Evolutionary conservation across 352 stramenopile species (phyloP).

Genomic region (Globisporangium heterothallicum): DNA sequence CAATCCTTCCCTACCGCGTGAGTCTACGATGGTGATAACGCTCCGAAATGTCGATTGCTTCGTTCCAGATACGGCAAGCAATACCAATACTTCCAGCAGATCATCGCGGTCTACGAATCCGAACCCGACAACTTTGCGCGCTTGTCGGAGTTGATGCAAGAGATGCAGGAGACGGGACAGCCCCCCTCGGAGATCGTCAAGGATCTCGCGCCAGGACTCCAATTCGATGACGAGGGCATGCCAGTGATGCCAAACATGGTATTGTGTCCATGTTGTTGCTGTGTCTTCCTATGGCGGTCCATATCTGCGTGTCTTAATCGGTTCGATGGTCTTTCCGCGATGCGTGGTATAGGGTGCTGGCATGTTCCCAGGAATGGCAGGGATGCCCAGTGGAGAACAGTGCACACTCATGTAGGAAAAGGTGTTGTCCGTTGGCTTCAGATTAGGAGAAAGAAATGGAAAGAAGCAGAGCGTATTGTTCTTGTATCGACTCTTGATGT

Average conservation of each 20-base stretch:
- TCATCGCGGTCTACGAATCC: constrained; percentile 95
- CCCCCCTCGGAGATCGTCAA: constrained; percentile 97
- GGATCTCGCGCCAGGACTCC: constrained; percentile 91
- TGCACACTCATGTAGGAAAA: constrained; percentile 62
- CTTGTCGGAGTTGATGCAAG: constrained; percentile 97
- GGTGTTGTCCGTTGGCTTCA: neutral
- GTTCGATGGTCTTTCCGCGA: neutral
- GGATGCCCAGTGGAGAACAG: constrained; percentile 75
- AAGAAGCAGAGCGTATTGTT: neutral
- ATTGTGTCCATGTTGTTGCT: constrained; percentile 11
- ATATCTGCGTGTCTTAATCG: too few species aligned
- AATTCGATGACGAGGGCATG: constrained; percentile 87
- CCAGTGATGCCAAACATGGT: constrained; percentile 95
- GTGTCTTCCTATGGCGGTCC: too few species aligned
- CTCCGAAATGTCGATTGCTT: too few species aligned
- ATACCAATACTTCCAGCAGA: constrained; percentile 97
- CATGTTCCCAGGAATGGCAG: constrained; percentile 81
- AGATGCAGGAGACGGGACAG: constrained; percentile 92
- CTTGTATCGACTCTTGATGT: neutral
- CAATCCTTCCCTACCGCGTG: too few species aligned
- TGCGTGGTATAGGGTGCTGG: constrained; percentile 40
- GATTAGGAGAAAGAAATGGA: too few species aligned
- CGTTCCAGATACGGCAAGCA: constrained; percentile 93
- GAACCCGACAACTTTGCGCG: constrained; percentile 94
- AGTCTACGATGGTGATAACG: too few species aligned